Evolutionary conservation across 2,329 filamentous ascomycete species (phyloP).

Genomic region (Pseudogymnoascus sp.): DNA sequence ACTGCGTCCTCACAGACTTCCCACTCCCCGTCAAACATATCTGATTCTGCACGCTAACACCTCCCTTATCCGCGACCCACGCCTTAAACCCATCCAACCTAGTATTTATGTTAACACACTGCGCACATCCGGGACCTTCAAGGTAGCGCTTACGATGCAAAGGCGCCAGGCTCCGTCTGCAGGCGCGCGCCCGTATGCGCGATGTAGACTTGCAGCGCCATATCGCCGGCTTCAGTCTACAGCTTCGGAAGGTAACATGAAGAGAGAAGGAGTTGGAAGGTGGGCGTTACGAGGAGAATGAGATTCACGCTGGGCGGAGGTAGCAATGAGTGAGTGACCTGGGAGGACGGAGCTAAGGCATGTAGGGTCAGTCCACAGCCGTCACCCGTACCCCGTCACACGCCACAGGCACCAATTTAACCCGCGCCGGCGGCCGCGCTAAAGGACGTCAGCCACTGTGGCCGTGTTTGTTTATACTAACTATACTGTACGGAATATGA

Average conservation of each 20-base stretch:
- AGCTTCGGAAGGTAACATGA: constrained; percentile 18
- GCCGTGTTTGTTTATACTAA: constrained; percentile 4
- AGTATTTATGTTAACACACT: constrained; percentile 19
- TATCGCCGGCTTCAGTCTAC: constrained; percentile 39
- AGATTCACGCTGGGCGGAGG: neutral
- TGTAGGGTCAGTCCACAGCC: constrained; percentile 1
- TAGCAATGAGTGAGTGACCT: constrained; percentile 8
- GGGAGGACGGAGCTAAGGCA: constrained; percentile 5
- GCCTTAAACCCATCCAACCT: constrained; percentile 78
- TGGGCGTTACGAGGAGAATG: neutral
- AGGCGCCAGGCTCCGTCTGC: constrained; percentile 66
- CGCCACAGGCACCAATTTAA: constrained; percentile 7
- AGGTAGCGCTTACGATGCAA: constrained; percentile 56
- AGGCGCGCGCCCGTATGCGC: constrained; percentile 88
- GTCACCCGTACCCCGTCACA: constrained; percentile 6
- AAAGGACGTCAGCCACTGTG: constrained; percentile 6
- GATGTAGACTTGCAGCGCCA: constrained; percentile 86
- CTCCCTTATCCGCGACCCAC: constrained; percentile 69
- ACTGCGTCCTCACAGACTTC: constrained; percentile 44
- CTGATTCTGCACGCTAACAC: constrained; percentile 69
- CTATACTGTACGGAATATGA: neutral
- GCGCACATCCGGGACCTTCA: constrained; percentile 1
- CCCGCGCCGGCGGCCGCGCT: neutral
- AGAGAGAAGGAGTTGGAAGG: neutral
- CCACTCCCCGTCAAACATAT: constrained; percentile 81